A percentile compares a stretch with the other conserved stretches of the same genome.
These are phyloP conservation scores for Hygrophila difformis DNA, from an alignment of 257 asterid species.

Conservation along the genomic window DNA sequence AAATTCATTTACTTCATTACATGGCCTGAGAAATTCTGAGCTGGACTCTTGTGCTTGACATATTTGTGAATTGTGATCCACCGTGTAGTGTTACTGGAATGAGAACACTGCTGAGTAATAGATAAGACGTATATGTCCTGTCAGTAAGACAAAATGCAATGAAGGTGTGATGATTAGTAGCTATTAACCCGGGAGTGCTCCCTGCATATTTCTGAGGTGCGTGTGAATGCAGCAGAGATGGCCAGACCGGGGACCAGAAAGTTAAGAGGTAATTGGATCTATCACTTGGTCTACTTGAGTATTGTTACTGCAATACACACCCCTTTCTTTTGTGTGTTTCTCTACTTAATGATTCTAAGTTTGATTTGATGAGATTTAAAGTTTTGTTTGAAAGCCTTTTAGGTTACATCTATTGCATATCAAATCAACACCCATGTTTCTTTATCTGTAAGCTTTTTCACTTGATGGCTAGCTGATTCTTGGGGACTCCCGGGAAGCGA, in stretches of 20 bases:
- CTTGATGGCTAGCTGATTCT: too few relatives aligned
- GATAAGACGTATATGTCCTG: background rate
- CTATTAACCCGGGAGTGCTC: conserved; percentile 34
- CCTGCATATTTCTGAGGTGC: background rate
- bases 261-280: background rate
- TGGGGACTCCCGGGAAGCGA: too few relatives aligned
- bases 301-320: background rate
- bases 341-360: too few relatives aligned
- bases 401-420: too few relatives aligned
- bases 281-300: background rate
- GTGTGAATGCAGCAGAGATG: background rate
- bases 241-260: conserved; percentile 27
- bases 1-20: background rate
- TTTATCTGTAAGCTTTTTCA: too few relatives aligned
- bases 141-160: conserved; percentile 36
- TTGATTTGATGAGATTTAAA: too few relatives aligned
- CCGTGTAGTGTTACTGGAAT: conserved; percentile 3
- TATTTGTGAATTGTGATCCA: conserved; percentile 18
- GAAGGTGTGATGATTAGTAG: conserved; percentile 62
- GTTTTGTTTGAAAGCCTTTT: too few relatives aligned
- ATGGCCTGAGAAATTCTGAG: conserved; percentile 16
- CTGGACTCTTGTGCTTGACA: conserved; percentile 36
- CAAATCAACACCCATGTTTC: too few relatives aligned
- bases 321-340: too few relatives aligned
- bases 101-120: background rate